Conservation (phyloP, 495 filamentous ascomycete species). For the Podospora didyma region DNA sequence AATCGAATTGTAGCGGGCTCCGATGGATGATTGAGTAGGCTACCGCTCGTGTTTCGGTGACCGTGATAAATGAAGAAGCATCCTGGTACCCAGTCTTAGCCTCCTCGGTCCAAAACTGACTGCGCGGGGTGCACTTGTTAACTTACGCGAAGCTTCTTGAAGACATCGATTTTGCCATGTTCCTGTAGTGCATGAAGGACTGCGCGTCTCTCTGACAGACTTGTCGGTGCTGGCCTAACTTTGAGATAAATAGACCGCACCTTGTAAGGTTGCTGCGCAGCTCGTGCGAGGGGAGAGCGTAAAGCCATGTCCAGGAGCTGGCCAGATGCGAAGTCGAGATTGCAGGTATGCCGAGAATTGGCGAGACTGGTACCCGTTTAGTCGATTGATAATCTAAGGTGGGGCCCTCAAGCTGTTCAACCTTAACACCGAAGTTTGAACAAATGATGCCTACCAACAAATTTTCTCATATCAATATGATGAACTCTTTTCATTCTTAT, state of each 20-base stretch:
- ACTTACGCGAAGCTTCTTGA: constrained; percentile 52
- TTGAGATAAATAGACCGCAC: constrained; percentile 54
- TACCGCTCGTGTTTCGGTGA: constrained; percentile 22
- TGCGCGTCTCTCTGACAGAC: constrained; percentile 66
- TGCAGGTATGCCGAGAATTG: too few relatives aligned
- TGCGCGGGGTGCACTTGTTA: not conserved
- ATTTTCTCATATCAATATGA: too few relatives aligned
- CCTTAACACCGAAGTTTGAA: too few relatives aligned
- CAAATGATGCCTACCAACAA: too few relatives aligned
- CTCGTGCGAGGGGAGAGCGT: too few relatives aligned
- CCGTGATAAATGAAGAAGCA: constrained; percentile 37
- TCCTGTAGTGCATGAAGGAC: constrained; percentile 67
- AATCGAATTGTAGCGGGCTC: constrained; percentile 26
- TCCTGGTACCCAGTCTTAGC: constrained; percentile 17
- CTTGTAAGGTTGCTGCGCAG: too few relatives aligned
- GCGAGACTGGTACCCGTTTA: too few relatives aligned
- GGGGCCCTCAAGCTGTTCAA: too few relatives aligned
- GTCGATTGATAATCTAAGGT: too few relatives aligned
- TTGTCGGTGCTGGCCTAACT: constrained; percentile 58
- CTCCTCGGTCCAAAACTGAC: too few relatives aligned
- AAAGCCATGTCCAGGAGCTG: not conserved
- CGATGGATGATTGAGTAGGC: constrained; percentile 20
- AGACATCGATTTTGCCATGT: constrained; percentile 74
- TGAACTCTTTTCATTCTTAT: too few relatives aligned
- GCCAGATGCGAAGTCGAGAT: too few relatives aligned